Conservation (phyloP, 352 stramenopile genomes). For the Pythium phragmitis region DNA sequence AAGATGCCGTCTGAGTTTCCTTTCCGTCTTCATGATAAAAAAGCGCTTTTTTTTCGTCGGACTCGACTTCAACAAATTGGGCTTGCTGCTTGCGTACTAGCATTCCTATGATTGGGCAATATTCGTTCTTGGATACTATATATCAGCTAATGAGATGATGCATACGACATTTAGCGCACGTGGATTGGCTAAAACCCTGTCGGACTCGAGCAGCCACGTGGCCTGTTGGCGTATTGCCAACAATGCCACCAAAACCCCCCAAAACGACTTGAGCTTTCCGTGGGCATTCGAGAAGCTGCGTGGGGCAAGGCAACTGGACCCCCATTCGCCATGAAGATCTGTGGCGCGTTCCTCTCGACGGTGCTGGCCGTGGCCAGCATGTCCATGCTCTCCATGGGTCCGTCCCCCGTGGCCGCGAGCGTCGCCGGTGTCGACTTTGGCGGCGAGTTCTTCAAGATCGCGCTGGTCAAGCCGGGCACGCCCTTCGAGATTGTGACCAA, state of each 20-base stretch:
- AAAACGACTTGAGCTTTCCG: not conserved
- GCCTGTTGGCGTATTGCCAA: slow-evolving; percentile 14
- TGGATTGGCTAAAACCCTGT: slow-evolving; percentile 13
- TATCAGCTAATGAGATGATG: not conserved
- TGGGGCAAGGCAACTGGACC: not conserved
- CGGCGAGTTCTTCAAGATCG: slow-evolving; percentile 88
- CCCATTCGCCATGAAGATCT: slow-evolving; percentile 15
- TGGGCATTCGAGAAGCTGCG: slow-evolving; percentile 12
- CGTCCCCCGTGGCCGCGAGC: slow-evolving; percentile 39
- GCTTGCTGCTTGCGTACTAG: slow-evolving; percentile 14
- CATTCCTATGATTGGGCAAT: slow-evolving; percentile 9
- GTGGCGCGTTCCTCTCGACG: slow-evolving; percentile 13
- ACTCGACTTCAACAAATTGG: slow-evolving; percentile 16
- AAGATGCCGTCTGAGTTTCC: not conserved
- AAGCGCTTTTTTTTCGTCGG: slow-evolving; percentile 12
- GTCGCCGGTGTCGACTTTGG: slow-evolving; percentile 95
- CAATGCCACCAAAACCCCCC: not conserved
- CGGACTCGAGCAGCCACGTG: slow-evolving; percentile 16
- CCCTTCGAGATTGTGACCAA: slow-evolving; percentile 98
- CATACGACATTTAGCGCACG: not conserved
- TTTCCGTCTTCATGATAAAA: not conserved
- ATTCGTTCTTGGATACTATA: not conserved
- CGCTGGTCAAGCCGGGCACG: slow-evolving; percentile 90
- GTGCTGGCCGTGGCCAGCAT: slow-evolving; percentile 30
- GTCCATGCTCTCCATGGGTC: slow-evolving; percentile 1